Evolutionary conservation across 768 basidiomycete genomes (phyloP).

Genomic region (Termitomyces sp.): DNA sequence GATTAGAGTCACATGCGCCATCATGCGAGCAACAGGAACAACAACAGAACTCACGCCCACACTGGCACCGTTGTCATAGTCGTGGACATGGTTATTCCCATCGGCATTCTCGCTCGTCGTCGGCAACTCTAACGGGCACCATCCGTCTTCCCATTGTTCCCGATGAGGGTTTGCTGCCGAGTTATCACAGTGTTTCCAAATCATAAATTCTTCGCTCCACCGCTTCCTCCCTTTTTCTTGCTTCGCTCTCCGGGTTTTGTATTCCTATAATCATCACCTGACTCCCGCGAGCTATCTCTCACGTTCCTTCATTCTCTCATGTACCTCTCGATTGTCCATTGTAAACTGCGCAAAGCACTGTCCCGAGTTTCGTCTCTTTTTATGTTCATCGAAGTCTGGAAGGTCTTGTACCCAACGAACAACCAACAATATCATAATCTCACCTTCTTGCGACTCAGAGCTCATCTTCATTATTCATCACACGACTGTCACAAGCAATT

Average conservation of each 20-base stretch:
- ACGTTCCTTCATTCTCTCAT: neutral
- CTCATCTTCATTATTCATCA: neutral
- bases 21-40: constrained; percentile 17
- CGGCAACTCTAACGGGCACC: constrained; percentile 25
- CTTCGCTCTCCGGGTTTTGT: neutral
- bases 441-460: neutral
- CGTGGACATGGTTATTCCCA: constrained; percentile 17
- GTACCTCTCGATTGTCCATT: constrained; percentile 1
- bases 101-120: constrained; percentile 18
- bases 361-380: neutral
- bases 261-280: constrained; percentile 2
- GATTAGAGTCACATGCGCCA: constrained; percentile 16
- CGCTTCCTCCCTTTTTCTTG: neutral
- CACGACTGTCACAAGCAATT: neutral
- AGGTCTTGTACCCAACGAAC: neutral
- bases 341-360: neutral
- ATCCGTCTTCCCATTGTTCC: constrained; percentile 39
- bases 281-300: neutral
- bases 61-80: constrained; percentile 25
- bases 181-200: constrained; percentile 17
- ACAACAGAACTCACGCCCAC: constrained; percentile 14
- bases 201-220: constrained; percentile 1
- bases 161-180: constrained; percentile 40
- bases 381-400: constrained; percentile 2
- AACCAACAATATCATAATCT: neutral